A percentile compares a stretch with the other conserved stretches of the same genome.
Conservation (phyloP, 192 early-diverging fungal genomes). For the Phlyctochytrium bullatum region DNA sequence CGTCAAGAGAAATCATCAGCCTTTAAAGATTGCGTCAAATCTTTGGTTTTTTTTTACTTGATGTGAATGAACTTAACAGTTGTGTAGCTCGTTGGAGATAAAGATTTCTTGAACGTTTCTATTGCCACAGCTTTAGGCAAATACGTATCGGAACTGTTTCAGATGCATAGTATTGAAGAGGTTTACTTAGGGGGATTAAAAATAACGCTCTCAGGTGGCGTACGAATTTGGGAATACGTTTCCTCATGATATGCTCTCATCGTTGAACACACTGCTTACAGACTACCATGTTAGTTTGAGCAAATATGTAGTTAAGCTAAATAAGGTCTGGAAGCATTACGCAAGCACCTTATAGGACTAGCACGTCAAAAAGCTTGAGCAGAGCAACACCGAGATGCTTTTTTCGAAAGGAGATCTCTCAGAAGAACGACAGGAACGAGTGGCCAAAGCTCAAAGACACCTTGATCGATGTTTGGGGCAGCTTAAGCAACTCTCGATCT, state of each 20-base stretch:
- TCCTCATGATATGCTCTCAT: too few species aligned
- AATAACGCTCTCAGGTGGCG: too few species aligned
- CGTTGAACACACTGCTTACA: too few species aligned
- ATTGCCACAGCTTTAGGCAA: conserved; percentile 48
- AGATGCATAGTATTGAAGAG: background rate
- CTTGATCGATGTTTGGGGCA: conserved; percentile 71
- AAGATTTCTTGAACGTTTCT: conserved; percentile 41
- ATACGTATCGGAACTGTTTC: conserved; percentile 22
- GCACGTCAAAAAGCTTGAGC: conserved; percentile 69
- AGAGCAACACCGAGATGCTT: conserved; percentile 73
- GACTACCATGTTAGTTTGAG: too few species aligned
- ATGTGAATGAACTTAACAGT: too few species aligned
- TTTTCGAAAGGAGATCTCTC: conserved; percentile 77
- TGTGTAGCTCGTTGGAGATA: conserved; percentile 41
- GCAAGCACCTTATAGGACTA: too few species aligned
- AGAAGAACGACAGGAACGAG: conserved; percentile 75
- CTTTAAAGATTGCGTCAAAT: background rate
- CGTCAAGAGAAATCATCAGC: background rate
- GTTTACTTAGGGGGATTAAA: too few species aligned
- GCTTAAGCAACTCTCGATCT: conserved; percentile 47
- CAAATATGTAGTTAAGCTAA: too few species aligned
- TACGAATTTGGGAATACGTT: too few species aligned
- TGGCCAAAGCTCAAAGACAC: conserved; percentile 66
- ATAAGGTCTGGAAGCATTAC: too few species aligned
- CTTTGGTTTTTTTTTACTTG: too few species aligned